Evolutionary conservation across 2,329 filamentous ascomycete genomes (phyloP).

Genomic region (Coleophoma eucalyptorum): DNA sequence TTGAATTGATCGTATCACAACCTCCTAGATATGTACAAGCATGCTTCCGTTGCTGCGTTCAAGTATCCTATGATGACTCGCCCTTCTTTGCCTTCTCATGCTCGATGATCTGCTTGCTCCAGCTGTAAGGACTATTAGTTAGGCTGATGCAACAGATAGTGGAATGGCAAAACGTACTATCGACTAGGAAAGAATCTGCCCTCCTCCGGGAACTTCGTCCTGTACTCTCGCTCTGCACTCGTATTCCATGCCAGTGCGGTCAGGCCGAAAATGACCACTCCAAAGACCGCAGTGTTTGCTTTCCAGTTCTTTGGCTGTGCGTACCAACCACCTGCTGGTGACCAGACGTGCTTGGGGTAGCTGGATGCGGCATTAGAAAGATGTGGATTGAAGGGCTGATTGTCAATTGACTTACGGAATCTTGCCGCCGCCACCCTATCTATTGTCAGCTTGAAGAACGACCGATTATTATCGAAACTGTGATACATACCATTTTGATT

Average conservation of each 20-base stretch:
- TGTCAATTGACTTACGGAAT: conserved; percentile 51
- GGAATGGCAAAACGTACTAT: conserved; percentile 57
- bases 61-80: conserved; percentile 8
- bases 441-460: conserved; percentile 34
- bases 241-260: conserved; percentile 65
- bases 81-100: conserved; percentile 51
- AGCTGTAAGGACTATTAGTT: conserved; percentile 41
- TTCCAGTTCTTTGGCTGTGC: conserved; percentile 93
- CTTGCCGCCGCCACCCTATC: conserved; percentile 75
- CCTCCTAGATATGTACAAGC: conserved; percentile 24
- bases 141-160: background rate
- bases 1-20: conserved; percentile 12
- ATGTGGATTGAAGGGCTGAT: conserved; percentile 5
- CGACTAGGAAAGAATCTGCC: conserved; percentile 80
- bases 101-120: conserved; percentile 69
- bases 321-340: conserved; percentile 97
- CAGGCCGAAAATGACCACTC: conserved; percentile 64
- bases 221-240: conserved; percentile 70
- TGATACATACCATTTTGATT: conserved; percentile 54
- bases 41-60: background rate
- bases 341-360: conserved; percentile 99
- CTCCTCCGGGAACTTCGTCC: conserved; percentile 72
- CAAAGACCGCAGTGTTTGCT: conserved; percentile 78
- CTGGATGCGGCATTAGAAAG: conserved; percentile 39
- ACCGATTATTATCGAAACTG: background rate